Percentiles rank a stretch among this genome's conserved stretches.
phyloP scores from a whole-genome alignment of 2,329 filamentous ascomycete species.

The Alternaria sp. region DNA sequence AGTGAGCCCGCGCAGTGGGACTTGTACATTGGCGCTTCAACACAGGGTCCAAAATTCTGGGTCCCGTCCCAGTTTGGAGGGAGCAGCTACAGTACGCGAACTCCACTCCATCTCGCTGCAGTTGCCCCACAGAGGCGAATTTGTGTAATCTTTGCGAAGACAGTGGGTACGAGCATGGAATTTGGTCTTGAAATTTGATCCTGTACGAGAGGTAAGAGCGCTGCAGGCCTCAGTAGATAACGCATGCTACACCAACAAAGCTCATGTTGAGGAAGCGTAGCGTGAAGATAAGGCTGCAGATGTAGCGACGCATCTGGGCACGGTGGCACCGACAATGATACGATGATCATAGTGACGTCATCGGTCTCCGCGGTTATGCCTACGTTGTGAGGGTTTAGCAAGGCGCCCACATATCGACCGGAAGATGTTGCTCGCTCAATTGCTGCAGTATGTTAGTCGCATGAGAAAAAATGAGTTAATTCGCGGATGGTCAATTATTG shows the following conservation, averaged over 20 bases:
- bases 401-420: background rate
- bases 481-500: background rate
- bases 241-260: background rate
- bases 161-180: background rate
- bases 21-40: background rate
- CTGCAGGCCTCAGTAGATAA: background rate
- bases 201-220: background rate
- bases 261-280: background rate
- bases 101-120: constrained; percentile 4
- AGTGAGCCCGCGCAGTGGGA: background rate
- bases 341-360: background rate
- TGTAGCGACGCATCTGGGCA: background rate
- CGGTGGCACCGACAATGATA: background rate
- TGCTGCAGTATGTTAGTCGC: background rate
- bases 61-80: background rate
- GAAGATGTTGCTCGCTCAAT: background rate
- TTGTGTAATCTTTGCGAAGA: background rate
- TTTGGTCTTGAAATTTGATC: background rate
- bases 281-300: constrained; percentile 2
- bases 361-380: background rate
- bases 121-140: constrained; percentile 2
- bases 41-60: background rate
- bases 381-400: background rate
- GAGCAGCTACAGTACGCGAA: background rate
- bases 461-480: background rate